Evolutionary conservation across 2,329 filamentous ascomycete genomes (phyloP), one percentile per base, ranked within the genome.

Genomic region (Chaetomium sp.): DNA sequence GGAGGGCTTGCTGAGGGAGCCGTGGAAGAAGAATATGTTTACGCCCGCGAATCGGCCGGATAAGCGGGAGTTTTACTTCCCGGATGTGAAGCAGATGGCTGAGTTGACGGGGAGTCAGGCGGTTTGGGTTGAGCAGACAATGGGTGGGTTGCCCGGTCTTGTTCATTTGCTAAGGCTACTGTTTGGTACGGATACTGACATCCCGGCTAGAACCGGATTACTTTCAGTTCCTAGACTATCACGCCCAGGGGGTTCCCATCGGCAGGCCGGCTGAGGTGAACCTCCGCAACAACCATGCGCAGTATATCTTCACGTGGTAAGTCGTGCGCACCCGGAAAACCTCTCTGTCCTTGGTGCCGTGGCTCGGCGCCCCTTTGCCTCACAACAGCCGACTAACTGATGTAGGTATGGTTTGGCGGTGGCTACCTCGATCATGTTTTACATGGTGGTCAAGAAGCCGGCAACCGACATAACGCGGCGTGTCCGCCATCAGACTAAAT

Each of bases 221-320:
- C 72, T 79, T 97, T 72, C 85, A 87, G 70, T 83, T 89, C 68
- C 89, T 92, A 74, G 87, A 93, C 72, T 87, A 92, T 74, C 85
- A 91, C 74, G 83, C 85, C 16, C 90, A 90, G 72, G 95, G 95
- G 31, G 89, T 97, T 65, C 95, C 95, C 1, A 94, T 97, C 74
- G 95, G 93, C 16, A 85, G 94, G 74, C 81, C 92, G 7, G 86
- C 95, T 4, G 92, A 96, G 78, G 93, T 99, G 66, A 96, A 96
- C 75, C 81, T 99, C 74, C 87, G 92, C 76, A 99, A 99, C 76
- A 98, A 96, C 78, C 95, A 99, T 78, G 88, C 92, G 69, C 95
- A 98, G 82, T 99, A 99, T 78, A 99, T 99, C 71, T 95, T 97
- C 77, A 99, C 95, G 70, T 99, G 95, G 95, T 98, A 86, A 74